Conservation (phyloP, 805 yeast species). For the Suhomyces sp. region DNA sequence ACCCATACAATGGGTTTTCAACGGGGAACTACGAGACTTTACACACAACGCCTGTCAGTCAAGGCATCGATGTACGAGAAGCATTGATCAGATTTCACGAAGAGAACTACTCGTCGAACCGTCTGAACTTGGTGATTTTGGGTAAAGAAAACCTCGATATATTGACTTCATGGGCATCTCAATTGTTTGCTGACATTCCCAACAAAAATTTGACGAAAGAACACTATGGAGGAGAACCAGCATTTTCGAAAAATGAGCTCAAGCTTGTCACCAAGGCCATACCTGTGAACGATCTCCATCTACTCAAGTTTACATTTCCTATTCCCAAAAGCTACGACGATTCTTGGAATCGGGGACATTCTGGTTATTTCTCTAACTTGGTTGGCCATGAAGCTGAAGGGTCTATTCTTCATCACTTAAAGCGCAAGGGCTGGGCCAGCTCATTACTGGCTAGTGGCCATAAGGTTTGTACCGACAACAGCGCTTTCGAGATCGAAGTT, state of each 20-base stretch:
- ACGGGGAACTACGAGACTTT: slow-evolving; percentile 85
- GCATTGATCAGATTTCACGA: slow-evolving; percentile 75
- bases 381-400: slow-evolving; percentile 94
- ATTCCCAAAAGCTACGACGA: slow-evolving; percentile 70
- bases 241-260: slow-evolving; percentile 51
- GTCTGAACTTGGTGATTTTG: slow-evolving; percentile 83
- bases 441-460: slow-evolving; percentile 73
- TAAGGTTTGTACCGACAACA: slow-evolving; percentile 63
- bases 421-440: slow-evolving; percentile 73
- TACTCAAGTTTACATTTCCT: slow-evolving; percentile 64
- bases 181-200: slow-evolving; percentile 61
- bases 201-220: slow-evolving; percentile 49
- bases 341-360: slow-evolving; percentile 67
- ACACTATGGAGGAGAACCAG: slow-evolving; percentile 42
- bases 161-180: slow-evolving; percentile 67
- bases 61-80: slow-evolving; percentile 75
- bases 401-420: slow-evolving; percentile 69
- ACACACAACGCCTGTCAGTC: slow-evolving; percentile 57
- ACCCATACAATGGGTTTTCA: slow-evolving; percentile 85
- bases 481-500: slow-evolving; percentile 65
- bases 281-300: slow-evolving; percentile 80
- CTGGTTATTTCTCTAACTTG: slow-evolving; percentile 71
- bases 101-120: slow-evolving; percentile 73
- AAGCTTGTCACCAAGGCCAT: slow-evolving; percentile 60
- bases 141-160: slow-evolving; percentile 79